A percentile compares a stretch with the other conserved stretches of the same genome.
phyloP scores from a whole-genome alignment of 75 land plant genomes.

The Picea sitchensis region DNA sequence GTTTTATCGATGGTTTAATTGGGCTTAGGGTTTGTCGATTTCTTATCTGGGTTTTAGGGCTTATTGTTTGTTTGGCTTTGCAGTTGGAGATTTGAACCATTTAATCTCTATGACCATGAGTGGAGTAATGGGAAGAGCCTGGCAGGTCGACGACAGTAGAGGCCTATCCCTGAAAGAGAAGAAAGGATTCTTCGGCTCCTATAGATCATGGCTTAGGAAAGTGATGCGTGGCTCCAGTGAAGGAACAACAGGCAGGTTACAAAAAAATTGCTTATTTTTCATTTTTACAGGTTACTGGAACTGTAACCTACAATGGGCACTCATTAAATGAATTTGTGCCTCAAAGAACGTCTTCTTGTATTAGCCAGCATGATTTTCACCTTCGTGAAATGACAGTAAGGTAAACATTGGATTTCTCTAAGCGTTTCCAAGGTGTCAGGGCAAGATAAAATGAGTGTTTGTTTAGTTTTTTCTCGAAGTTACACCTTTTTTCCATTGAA shows the following conservation, averaged over 20 bases:
- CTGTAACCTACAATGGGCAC: constrained; percentile 71
- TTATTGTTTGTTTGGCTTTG: no score
- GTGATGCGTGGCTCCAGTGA: constrained; percentile 29
- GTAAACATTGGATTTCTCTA: constrained; percentile 84
- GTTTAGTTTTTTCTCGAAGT: neutral
- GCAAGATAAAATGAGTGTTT: constrained; percentile 24
- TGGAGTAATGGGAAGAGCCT: no score
- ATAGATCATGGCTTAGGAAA: neutral
- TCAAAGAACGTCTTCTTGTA: constrained; percentile 72
- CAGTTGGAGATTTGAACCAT: no score
- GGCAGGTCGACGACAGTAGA: neutral
- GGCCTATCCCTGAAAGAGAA: neutral
- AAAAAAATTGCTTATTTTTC: neutral
- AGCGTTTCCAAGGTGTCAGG: constrained; percentile 67
- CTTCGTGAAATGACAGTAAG: constrained; percentile 77
- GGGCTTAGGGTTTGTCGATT: no score
- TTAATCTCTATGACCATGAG: no score
- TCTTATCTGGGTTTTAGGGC: no score
- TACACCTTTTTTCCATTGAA: neutral
- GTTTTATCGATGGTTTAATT: no score
- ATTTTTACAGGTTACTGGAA: constrained; percentile 44
- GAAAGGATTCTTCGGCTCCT: constrained; percentile 9
- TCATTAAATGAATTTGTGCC: constrained; percentile 50
- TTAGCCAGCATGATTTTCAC: constrained; percentile 75
- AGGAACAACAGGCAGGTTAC: constrained; percentile 32